These are phyloP conservation scores for Naganishia liquefaciens DNA, from an alignment of 1,284 basidiomycete species.

Conservation along the genomic window DNA sequence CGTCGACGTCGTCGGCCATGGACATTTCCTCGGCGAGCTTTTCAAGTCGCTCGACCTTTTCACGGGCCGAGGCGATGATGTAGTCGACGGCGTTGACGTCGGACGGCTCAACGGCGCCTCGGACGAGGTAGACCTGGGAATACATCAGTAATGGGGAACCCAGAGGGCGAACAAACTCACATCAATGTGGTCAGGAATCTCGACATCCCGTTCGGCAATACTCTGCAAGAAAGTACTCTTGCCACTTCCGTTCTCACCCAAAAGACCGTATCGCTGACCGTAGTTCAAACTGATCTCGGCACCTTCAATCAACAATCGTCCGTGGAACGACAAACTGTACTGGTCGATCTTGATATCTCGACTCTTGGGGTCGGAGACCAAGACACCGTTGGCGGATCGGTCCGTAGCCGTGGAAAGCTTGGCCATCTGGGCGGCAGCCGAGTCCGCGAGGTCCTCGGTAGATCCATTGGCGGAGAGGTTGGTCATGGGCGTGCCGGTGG, in stretches of 20 bases:
- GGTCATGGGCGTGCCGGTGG: slow-evolving; percentile 72
- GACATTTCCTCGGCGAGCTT: slow-evolving; percentile 93
- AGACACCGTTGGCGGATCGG: slow-evolving; percentile 85
- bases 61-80: slow-evolving; percentile 87
- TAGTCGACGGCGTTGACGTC: slow-evolving; percentile 94
- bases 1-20: slow-evolving; percentile 83
- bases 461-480: slow-evolving; percentile 71
- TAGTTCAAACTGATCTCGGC: slow-evolving; percentile 93
- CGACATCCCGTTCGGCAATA: slow-evolving; percentile 87
- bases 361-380: slow-evolving; percentile 86
- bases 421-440: slow-evolving; percentile 67
- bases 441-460: slow-evolving; percentile 57
- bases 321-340: slow-evolving; percentile 96
- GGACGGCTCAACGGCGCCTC: slow-evolving; percentile 94
- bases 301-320: slow-evolving; percentile 85
- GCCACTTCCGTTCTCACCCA: slow-evolving; percentile 96
- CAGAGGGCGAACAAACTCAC: slow-evolving; percentile 42
- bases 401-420: slow-evolving; percentile 85
- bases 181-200: slow-evolving; percentile 93
- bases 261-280: slow-evolving; percentile 84
- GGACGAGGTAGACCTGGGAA: slow-evolving; percentile 81
- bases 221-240: slow-evolving; percentile 65
- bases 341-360: slow-evolving; percentile 97
- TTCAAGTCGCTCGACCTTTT: slow-evolving; percentile 94
- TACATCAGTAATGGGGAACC: slow-evolving; percentile 14